Base-by-base conservation (phyloP, 805 yeast genomes). In the Cyberlindnera xishuangbannaensis region DNA sequence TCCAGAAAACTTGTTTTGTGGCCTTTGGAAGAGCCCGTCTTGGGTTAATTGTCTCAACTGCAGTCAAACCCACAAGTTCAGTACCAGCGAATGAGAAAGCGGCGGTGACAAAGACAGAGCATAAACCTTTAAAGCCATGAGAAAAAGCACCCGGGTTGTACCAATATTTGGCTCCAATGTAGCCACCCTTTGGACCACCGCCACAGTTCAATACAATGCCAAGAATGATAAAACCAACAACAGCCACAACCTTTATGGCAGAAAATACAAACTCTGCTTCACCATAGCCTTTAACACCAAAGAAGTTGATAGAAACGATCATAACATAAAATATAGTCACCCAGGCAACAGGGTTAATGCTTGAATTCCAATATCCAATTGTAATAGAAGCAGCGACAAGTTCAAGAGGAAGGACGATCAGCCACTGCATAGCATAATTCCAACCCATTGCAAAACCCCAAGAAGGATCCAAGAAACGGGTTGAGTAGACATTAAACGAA, bases 71-170 rank as follows among this genome's bases (percentile, higher is more conserved):
- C 37, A 67, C 75, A 17, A 68, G 55, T 59, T 81, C 86, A 15
- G 82, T 72, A 48, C 87, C 88, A 24, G 76, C 69, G 49, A 67
- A 81, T 7, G 86, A 83, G 54, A 79, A 82, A 5, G 78, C 73
- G 15, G 83, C 80, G 25, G 75, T 68, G 30, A 76, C 79, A 34
- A 79, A 65, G 9, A 74, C 78, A 80, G 65, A 14, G 43, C 72
- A 64, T 27, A 70, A 59, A 40, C 74, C 76, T 38, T 69, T 69
- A 51, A 69, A 69, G 12, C 69, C 64, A 26, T 67, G 55, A 18
- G 75, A 72, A 50, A 82, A 78, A 1, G 86, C 79, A 29, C 88
- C 88, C n/a, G 76, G 76, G 30, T 61, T 42, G 31, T 56, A 51
- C 73, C 73, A 71, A 48, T 65, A 64, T 31, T 50, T 51, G 28